A percentile compares a stretch with the other conserved stretches of the same genome.
phyloP scores from a whole-genome alignment of 352 stramenopile genomes.

The Globisporangium barbulae region DNA sequence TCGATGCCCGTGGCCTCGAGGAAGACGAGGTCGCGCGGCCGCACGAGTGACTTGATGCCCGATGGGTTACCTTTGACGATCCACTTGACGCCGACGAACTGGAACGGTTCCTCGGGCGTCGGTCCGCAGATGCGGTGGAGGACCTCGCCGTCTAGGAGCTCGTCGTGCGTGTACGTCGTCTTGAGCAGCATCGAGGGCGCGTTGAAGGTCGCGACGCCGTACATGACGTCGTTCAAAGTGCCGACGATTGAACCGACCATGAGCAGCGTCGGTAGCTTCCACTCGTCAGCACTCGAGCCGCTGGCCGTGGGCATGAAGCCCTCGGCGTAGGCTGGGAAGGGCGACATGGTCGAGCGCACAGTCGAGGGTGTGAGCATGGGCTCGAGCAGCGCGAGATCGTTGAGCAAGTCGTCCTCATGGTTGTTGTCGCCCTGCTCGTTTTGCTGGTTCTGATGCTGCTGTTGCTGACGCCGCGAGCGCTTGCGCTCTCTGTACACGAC shows the following conservation, averaged over 20 bases:
- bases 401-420: neutral
- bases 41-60: constrained; percentile 13
- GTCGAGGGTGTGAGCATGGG: constrained; percentile 12
- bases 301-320: constrained; percentile 12
- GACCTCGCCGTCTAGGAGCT: constrained; percentile 11
- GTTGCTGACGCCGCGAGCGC: neutral
- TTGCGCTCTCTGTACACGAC: constrained; percentile 30
- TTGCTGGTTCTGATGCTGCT: neutral
- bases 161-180: constrained; percentile 45
- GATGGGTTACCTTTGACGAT: constrained; percentile 13
- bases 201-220: constrained; percentile 36
- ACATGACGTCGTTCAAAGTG: constrained; percentile 66
- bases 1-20: constrained; percentile 33
- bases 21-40: constrained; percentile 25
- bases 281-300: neutral
- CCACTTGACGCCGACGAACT: constrained; percentile 27
- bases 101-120: constrained; percentile 20
- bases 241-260: constrained; percentile 49
- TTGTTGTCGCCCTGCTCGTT: neutral
- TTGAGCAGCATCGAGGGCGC: constrained; percentile 50
- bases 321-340: neutral
- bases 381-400: neutral
- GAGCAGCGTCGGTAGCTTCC: constrained; percentile 42
- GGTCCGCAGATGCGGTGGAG: constrained; percentile 11
- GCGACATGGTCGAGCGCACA: constrained; percentile 13